Percentiles rank a stretch among this genome's conserved stretches.
Conservation (phyloP, 306 rosid genomes). For the Prunus padus region DNA sequence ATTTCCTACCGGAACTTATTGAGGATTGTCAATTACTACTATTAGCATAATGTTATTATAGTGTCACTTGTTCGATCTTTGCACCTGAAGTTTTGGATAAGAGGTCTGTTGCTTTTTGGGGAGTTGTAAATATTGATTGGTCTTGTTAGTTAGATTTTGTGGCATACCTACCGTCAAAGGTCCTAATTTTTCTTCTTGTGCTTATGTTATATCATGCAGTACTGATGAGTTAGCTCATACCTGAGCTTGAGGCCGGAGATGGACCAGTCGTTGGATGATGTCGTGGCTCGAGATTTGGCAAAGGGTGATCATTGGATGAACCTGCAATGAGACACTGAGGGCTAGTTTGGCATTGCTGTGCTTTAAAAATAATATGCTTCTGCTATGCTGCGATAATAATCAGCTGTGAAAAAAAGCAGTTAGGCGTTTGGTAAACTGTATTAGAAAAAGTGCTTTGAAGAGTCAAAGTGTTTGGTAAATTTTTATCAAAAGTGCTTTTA, state of each 20-base stretch:
- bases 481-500: no score
- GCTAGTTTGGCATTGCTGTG: constrained; percentile 53
- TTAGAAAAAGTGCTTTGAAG: no score
- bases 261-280: constrained; percentile 72
- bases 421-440: no score
- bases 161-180: constrained; percentile 18
- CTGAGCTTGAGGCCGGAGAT: constrained; percentile 70
- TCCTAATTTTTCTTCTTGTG: constrained; percentile 29
- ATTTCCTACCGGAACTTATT: constrained; percentile 5
- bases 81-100: constrained; percentile 86
- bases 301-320: constrained; percentile 70
- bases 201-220: constrained; percentile 40
- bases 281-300: constrained; percentile 58
- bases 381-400: no score
- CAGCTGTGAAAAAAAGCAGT: no score
- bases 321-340: constrained; percentile 68
- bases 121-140: constrained; percentile 3
- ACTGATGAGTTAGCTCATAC: constrained; percentile 58
- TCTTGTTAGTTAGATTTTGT: constrained; percentile 17
- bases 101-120: constrained; percentile 39
- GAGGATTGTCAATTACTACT: background rate
- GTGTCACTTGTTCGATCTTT: constrained; percentile 10
- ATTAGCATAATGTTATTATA: background rate
- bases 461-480: no score
- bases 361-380: no score